Base-by-base conservation (phyloP, 176 grass and related monocot genomes). In the Triticum urartu region DNA sequence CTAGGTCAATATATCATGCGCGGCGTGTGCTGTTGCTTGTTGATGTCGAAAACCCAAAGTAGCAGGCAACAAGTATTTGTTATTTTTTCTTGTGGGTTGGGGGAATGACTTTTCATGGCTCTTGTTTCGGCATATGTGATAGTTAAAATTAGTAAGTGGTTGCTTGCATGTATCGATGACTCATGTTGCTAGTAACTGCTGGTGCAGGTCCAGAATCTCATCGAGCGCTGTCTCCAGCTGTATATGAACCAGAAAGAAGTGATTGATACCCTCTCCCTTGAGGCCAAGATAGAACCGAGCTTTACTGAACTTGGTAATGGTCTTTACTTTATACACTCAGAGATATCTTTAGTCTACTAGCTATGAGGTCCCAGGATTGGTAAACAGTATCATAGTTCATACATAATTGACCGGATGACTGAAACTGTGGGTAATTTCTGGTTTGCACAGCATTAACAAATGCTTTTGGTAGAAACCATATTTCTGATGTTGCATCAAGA, bases 211-310 rank as follows among this genome's bases (percentile, higher is more conserved):
- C 90, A 86, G 77, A 89, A 87, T 80, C 90, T 96, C 77, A 99
- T 99, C 35, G 77, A 90, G 77, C 72, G 83, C 17, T 99, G 97
- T 63, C 92, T 99, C 62, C 89, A 99, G 83, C 77, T 90, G 12
- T 99, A 99, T 77, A 99, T 99, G 97, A 79, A 89, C 77, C 87
- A 94, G 80, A 91, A 95, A 91, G 94, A 99, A 90, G 97, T 94
- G 81, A 14, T 99, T 59, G 83, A 91, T 13, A 84, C 82, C 9
- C 89, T 99, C 28, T 94, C 89, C 26, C 80, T 48, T 6, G 87
- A 93, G 43, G 92, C 94, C 35, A 96, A 96, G 45, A 99, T 99
- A 80, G 97, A 96, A 64, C 97, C 97, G 32, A 83, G 88, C 78
- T 91, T 99, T 81, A 99, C 97, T 81, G 89, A 99, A 74, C 97